Base-by-base conservation (phyloP, 805 yeast species). In the Scheffersomyces lignosus region DNA sequence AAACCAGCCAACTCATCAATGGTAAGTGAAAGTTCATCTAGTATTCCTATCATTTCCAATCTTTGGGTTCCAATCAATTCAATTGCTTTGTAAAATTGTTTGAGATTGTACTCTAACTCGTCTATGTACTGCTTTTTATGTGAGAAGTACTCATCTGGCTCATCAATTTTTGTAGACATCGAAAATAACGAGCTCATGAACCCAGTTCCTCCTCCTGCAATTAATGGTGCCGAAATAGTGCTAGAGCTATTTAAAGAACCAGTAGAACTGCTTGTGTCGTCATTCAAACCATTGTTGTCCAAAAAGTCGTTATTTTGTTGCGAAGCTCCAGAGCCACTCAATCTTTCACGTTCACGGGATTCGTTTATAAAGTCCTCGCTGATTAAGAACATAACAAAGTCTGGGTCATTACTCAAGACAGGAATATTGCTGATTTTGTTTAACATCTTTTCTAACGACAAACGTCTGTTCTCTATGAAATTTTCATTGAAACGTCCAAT, bases 401-500 rank as follows among this genome's bases (percentile, higher is more conserved):
- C 97, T 1, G 73, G 66, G 59, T 93, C 98, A 25, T 66, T 70
- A 45, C 81, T 81, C 31, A 93, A 65, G 1, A 53, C 52, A 0
- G 77, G 68, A 43, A 76, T 79, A 24, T 61, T 61, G 5, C 86
- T 68, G n/a, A 87, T 82, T 53, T 84, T 85, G 25, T 60, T 64
- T 41, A 93, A 71, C 99, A 93, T 93, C 49, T 73, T 80, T 55
- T 91, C 96, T 54, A 93, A 70, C 4, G 91, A 87, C 16, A 82
- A 68, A 39, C 97, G 71, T 60, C 98, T 77, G 45, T 80, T 80
- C 59, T 93, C 97, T 34, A 93, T 80, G 50, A 93, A 90, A 49
- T 83, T 89, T 48, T 87, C 87, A 50, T 88, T 88, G 62, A 93
- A 89, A 44, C 96, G 75, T 4, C 98, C 97, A 37, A 90, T 83